A percentile compares a stretch with the other conserved stretches of the same genome.
phyloP scores from a whole-genome alignment of 768 basidiomycete species.

The Rhodotorula babjevae region DNA sequence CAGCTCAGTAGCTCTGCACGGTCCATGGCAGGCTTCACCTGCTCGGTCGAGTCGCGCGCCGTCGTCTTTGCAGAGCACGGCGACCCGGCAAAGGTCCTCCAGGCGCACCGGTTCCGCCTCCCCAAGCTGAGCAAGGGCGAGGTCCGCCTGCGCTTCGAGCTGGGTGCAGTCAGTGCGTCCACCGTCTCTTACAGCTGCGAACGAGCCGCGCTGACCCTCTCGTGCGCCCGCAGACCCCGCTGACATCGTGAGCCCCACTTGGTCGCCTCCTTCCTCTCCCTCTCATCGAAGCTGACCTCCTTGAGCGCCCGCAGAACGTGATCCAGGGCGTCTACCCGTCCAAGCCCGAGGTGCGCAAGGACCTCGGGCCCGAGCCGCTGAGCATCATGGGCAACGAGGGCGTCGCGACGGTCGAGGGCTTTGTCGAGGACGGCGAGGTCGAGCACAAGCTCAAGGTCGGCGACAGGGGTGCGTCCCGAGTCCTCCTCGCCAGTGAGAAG shows the following conservation, averaged over 20 bases:
- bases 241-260: constrained; percentile 26
- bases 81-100: constrained; percentile 23
- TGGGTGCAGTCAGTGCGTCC: constrained; percentile 29
- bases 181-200: no score
- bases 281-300: no score
- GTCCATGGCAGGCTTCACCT: constrained; percentile 13
- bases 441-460: constrained; percentile 33
- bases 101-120: constrained; percentile 19
- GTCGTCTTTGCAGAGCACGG: constrained; percentile 35
- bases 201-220: background rate
- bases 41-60: constrained; percentile 23
- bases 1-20: background rate
- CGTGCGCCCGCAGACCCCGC: constrained; percentile 23
- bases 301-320: constrained; percentile 31
- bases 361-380: constrained; percentile 20
- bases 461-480: constrained; percentile 23
- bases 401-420: constrained; percentile 38
- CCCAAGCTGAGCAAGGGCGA: constrained; percentile 22
- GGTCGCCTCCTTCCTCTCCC: no score
- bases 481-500: background rate
- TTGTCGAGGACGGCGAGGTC: constrained; percentile 28
- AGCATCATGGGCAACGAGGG: constrained; percentile 43
- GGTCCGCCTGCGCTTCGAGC: constrained; percentile 33
- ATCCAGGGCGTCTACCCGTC: constrained; percentile 41
- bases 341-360: constrained; percentile 27